Evolutionary conservation across 176 grass and related monocot species (phyloP), one percentile per base, ranked within the genome.

Genomic region (Saccharum spontaneum): DNA sequence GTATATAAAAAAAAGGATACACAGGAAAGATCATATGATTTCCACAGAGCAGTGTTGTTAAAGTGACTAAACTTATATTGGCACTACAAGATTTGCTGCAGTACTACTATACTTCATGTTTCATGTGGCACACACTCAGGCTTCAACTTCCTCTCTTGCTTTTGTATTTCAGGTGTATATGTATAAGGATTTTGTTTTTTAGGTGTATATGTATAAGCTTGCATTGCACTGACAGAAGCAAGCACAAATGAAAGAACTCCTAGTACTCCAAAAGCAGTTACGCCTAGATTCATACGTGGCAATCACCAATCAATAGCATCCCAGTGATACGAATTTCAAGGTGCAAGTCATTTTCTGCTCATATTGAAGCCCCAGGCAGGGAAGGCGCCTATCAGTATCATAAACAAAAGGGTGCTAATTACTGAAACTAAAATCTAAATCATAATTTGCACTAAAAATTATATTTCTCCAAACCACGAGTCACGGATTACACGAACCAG

Each of bases 11-110:
- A 4, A 45, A 43, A 49, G 57, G 17, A 73, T 48, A 39, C 16
- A 54, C 65, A 72, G 4, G 3, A 44, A 36, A 76, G 11, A 87
- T 77, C 5, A 0, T 28, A 91, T 60, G 1, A 76, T 65, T 79
- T 76, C 16, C 34, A 57, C 59, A 88, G 22, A 59, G 43, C 28
- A 52, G 62, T 18, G 8, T 38, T 2, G 48, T 36, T 8, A 44
- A 54, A 78, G 28, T 52, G 66, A 46, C 22, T 37, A 59, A 12
- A 67, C 10, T 76, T 28, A 54, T 55, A 77, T 71, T 52, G 5
- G 17, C 6, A 28, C 12, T 75, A 84, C 16, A 46, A 68, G 23
- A 80, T 55, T 30, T 75, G 64, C 15, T 31, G 70, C 17, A 13
- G 23, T 81, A 69, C 37, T 77, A 33, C 4, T 12, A 8, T 61